phyloP scores from a whole-genome alignment of 169 alveolate genomes.

The Eimeria sp. region DNA sequence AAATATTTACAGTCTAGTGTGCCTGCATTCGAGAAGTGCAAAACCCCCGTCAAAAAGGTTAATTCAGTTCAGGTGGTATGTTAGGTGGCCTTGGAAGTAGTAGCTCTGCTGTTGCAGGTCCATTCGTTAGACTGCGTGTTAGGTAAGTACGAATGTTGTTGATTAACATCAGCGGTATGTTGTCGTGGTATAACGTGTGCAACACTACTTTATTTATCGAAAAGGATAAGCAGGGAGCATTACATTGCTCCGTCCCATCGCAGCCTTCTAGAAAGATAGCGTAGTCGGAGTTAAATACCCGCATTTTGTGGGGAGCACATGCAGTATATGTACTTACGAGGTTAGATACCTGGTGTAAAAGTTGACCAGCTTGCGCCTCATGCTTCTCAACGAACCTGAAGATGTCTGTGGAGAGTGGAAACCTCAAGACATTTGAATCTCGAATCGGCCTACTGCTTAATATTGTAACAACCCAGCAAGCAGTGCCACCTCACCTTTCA shows the following conservation, averaged over 20 bases:
- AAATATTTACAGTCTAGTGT: not conserved
- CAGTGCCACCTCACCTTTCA: slow-evolving; percentile 12
- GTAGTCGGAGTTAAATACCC: not conserved
- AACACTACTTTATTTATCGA: not conserved
- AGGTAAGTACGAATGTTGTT: not conserved
- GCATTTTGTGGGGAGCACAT: not conserved
- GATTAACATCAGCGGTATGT: not conserved
- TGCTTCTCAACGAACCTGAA: slow-evolving; percentile 46
- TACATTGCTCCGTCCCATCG: not conserved
- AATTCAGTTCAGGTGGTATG: not conserved
- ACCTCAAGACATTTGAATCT: not conserved
- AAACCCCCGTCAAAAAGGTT: not conserved
- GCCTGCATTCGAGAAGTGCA: not conserved
- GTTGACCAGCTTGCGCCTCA: not conserved
- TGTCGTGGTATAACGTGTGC: not conserved
- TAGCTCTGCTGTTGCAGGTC: not conserved
- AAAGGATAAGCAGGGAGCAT: not conserved
- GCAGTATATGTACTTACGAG: slow-evolving; percentile 1
- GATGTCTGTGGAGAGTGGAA: slow-evolving; percentile 25
- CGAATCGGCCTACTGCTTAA: not conserved
- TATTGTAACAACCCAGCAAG: not conserved
- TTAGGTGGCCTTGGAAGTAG: not conserved
- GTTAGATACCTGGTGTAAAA: not conserved
- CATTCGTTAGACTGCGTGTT: not conserved
- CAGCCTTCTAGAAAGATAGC: not conserved